These are phyloP conservation scores for Kalmanozyma brasiliensis DNA, from an alignment of 1,284 basidiomycete genomes.

Conservation along the genomic window DNA sequence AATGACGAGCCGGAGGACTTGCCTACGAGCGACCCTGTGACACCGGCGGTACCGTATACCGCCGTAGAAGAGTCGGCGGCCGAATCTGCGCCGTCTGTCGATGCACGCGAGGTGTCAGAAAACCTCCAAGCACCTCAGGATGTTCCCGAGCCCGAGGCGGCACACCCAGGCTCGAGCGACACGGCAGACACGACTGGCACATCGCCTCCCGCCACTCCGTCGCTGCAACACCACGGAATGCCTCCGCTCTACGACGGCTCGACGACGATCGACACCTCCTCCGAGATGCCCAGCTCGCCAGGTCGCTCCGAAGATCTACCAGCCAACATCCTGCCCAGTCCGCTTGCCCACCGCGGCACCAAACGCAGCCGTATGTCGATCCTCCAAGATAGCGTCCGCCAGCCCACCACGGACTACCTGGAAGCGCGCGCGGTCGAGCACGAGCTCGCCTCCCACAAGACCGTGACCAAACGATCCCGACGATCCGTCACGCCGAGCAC, in stretches of 20 bases:
- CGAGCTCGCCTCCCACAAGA: slow-evolving; percentile 2
- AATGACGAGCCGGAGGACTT: slow-evolving; percentile 44
- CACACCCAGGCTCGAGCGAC: slow-evolving; percentile 6
- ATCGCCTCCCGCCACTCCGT: slow-evolving; percentile 20
- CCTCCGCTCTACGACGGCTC: slow-evolving; percentile 9
- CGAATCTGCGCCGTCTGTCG: background rate
- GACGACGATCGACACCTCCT: slow-evolving; percentile 17
- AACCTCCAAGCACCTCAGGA: background rate
- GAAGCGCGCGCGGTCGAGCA: slow-evolving; percentile 8
- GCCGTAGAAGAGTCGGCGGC: slow-evolving; percentile 2
- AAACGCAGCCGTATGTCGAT: slow-evolving; percentile 22
- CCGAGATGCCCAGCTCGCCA: slow-evolving; percentile 25
- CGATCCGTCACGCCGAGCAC: background rate
- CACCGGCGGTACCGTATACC: slow-evolving; percentile 9
- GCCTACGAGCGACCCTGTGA: slow-evolving; percentile 29
- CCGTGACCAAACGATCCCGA: slow-evolving; percentile 1
- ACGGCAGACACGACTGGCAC: slow-evolving; percentile 1
- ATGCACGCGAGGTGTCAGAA: background rate
- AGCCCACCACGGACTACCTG: slow-evolving; percentile 7
- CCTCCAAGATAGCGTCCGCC: slow-evolving; percentile 21
- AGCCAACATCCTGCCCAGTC: slow-evolving; percentile 2
- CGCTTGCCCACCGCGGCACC: slow-evolving; percentile 14
- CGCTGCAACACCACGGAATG: slow-evolving; percentile 5
- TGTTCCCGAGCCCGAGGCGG: background rate
- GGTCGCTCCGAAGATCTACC: slow-evolving; percentile 1